phyloP scores from a whole-genome alignment of 1,139 yeast species.

The Saccharomycopsis hybrid region DNA sequence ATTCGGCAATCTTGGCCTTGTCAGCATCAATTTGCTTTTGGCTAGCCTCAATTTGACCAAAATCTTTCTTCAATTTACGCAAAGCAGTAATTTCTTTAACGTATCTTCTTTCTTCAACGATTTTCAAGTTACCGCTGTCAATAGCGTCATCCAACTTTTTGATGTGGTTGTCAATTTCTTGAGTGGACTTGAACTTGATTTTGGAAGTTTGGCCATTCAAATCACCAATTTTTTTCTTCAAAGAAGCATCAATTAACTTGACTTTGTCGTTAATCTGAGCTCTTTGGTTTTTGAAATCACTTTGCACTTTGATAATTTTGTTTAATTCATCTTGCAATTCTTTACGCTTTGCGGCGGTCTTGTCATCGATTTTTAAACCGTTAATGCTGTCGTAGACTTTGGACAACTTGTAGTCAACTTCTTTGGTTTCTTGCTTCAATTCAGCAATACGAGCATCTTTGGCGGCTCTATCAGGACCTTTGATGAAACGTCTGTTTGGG shows the following conservation, averaged over 20 bases:
- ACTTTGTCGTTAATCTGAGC: constrained; percentile 64
- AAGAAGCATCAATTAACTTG: constrained; percentile 58
- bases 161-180: constrained; percentile 75
- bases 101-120: constrained; percentile 85
- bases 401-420: constrained; percentile 42
- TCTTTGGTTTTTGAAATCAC: constrained; percentile 65
- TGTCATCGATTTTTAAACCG: constrained; percentile 23
- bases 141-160: constrained; percentile 64
- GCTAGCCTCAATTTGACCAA: constrained; percentile 63
- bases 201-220: constrained; percentile 67
- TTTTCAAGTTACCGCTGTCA: constrained; percentile 73
- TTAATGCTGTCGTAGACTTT: constrained; percentile 22
- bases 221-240: constrained; percentile 75
- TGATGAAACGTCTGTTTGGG: constrained; percentile 18
- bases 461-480: constrained; percentile 67
- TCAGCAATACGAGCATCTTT: constrained; percentile 53
- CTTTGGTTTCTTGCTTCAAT: constrained; percentile 63
- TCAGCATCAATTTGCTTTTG: constrained; percentile 80
- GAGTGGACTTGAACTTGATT: constrained; percentile 60
- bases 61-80: constrained; percentile 77
- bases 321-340: constrained; percentile 60
- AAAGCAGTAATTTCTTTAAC: constrained; percentile 82
- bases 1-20: constrained; percentile 65
- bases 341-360: constrained; percentile 49
- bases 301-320: constrained; percentile 60